phyloP scores from a whole-genome alignment of 2,329 filamentous ascomycete species.

The Furcasterigmium furcatum region DNA sequence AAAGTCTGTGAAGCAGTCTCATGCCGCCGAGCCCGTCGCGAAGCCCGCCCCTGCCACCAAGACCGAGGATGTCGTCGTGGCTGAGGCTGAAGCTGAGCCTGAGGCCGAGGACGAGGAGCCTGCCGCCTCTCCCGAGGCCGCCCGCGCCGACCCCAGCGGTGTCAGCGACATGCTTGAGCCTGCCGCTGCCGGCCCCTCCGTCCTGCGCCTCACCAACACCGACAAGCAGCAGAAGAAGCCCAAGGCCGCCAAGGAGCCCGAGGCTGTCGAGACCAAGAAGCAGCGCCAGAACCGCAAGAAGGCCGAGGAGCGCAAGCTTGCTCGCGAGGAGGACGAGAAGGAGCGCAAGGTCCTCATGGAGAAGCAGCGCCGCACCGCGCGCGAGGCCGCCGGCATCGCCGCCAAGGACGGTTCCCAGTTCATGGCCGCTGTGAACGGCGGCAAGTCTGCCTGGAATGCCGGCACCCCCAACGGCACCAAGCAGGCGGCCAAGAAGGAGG shows the following conservation, averaged over 20 bases:
- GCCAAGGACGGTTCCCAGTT: constrained; percentile 75
- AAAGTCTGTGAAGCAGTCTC: constrained; percentile 69
- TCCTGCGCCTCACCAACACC: constrained; percentile 73
- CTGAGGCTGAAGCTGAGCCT: constrained; percentile 43
- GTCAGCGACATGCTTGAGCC: constrained; percentile 92
- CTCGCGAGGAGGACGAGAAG: constrained; percentile 74
- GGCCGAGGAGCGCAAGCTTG: constrained; percentile 73
- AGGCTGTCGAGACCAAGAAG: constrained; percentile 84
- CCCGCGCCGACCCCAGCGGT: constrained; percentile 58
- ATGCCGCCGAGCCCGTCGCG: constrained; percentile 49
- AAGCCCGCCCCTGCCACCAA: too few species aligned
- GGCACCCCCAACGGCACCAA: constrained; percentile 25
- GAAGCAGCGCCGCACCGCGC: constrained; percentile 77
- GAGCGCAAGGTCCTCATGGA: constrained; percentile 74
- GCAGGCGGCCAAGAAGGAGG: constrained; percentile 20
- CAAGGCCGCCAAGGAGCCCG: constrained; percentile 59
- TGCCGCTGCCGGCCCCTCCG: constrained; percentile 61
- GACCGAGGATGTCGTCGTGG: too few species aligned
- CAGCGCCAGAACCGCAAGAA: constrained; percentile 91
- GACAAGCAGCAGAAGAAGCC: constrained; percentile 60
- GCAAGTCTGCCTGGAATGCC: constrained; percentile 40
- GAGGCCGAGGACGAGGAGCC: constrained; percentile 64
- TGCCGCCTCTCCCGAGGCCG: constrained; percentile 60
- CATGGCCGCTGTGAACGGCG: constrained; percentile 33
- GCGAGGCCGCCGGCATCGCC: constrained; percentile 76